phyloP scores from a whole-genome alignment of 495 filamentous ascomycete genomes.

The Penicillium alfredii region DNA sequence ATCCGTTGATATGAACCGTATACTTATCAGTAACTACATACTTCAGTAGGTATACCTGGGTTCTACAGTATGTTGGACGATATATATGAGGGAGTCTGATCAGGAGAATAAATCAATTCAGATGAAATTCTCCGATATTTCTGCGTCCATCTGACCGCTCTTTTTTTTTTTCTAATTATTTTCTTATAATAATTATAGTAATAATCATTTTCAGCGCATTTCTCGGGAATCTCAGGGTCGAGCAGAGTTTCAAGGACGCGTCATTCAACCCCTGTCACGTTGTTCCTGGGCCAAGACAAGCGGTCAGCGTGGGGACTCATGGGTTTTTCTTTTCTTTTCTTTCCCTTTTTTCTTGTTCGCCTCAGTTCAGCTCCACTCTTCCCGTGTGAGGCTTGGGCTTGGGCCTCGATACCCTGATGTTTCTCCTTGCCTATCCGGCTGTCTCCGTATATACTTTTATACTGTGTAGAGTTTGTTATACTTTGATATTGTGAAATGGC shows the following conservation, averaged over 20 bases:
- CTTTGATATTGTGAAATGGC: too few relatives aligned
- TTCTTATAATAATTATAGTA: too few relatives aligned
- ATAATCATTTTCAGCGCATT: conserved; percentile 21
- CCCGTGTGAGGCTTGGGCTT: conserved; percentile 17
- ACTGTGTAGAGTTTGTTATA: too few relatives aligned
- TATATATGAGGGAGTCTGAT: too few relatives aligned
- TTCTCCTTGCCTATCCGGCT: conserved; percentile 23
- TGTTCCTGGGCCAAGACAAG: conserved; percentile 13
- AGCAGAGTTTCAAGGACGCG: too few relatives aligned
- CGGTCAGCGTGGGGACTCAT: conserved; percentile 19
- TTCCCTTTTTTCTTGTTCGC: too few relatives aligned
- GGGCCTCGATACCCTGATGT: conserved; percentile 12
- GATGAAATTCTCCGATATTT: conserved; percentile 10
- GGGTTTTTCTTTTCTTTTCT: too few relatives aligned
- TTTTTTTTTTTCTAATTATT: conserved; percentile 8
- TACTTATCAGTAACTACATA: too few relatives aligned
- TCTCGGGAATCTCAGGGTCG: conserved; percentile 21
- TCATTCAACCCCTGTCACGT: conserved; percentile 17
- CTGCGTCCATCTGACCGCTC: conserved; percentile 14
- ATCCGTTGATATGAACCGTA: too few relatives aligned
- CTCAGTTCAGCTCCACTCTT: conserved; percentile 17
- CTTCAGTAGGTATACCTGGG: too few relatives aligned
- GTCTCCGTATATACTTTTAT: conserved; percentile 16
- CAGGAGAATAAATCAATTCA: neutral
- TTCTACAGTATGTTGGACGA: too few relatives aligned